Evolutionary conservation across 495 filamentous ascomycete species (phyloP).

Genomic region (Aspergillus steynii): DNA sequence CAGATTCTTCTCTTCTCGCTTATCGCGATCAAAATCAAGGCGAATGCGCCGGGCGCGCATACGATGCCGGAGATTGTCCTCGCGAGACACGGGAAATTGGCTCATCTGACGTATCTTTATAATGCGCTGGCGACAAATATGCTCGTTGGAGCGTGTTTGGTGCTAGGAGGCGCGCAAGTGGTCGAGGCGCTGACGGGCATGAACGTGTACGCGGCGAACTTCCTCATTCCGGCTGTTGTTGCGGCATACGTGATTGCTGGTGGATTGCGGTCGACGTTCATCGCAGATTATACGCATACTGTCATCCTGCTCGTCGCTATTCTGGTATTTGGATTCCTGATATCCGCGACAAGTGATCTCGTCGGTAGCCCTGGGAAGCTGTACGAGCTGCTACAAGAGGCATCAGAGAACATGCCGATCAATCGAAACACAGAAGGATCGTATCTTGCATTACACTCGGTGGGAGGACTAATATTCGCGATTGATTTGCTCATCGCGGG

Average conservation of each 20-base stretch:
- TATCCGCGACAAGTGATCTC: slow-evolving; percentile 43
- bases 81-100: slow-evolving; percentile 34
- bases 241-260: slow-evolving; percentile 45
- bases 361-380: slow-evolving; percentile 45
- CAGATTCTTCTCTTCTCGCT: slow-evolving; percentile 46
- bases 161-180: slow-evolving; percentile 43
- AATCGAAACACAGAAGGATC: slow-evolving; percentile 49
- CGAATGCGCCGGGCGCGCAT: slow-evolving; percentile 38
- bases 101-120: slow-evolving; percentile 41
- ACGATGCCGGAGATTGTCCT: slow-evolving; percentile 44
- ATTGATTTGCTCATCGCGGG: slow-evolving; percentile 35
- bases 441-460: slow-evolving; percentile 53
- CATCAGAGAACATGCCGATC: slow-evolving; percentile 44
- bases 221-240: slow-evolving; percentile 44
- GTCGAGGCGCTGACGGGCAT: slow-evolving; percentile 46
- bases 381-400: slow-evolving; percentile 50
- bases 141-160: slow-evolving; percentile 40
- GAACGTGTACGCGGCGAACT: slow-evolving; percentile 45
- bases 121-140: slow-evolving; percentile 47
- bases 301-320: slow-evolving; percentile 48
- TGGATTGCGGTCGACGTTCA: slow-evolving; percentile 43
- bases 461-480: slow-evolving; percentile 44
- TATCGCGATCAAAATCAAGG: slow-evolving; percentile 44
- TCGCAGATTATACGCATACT: slow-evolving; percentile 47
- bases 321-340: slow-evolving; percentile 49